Evolutionary conservation across 2,329 filamentous ascomycete species (phyloP).

Genomic region (Botrytis paeoniae): DNA sequence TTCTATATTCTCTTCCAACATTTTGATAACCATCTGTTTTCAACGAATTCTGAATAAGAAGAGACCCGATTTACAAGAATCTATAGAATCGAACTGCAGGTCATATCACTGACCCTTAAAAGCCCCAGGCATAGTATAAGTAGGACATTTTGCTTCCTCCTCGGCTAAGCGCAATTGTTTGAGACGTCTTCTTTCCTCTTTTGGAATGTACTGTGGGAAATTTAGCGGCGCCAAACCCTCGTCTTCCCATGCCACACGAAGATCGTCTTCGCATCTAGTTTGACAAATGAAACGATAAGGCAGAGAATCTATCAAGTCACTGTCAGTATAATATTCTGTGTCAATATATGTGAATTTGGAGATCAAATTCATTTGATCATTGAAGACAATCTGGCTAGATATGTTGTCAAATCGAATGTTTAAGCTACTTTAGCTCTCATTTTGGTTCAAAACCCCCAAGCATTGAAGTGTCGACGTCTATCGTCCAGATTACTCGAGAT

Average conservation of each 20-base stretch:
- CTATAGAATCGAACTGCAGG: background rate
- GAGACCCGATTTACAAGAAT: fast-evolving
- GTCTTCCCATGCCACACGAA: background rate
- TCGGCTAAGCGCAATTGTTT: background rate
- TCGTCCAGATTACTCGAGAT: too few relatives aligned
- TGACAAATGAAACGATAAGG: background rate
- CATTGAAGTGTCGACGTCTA: too few relatives aligned
- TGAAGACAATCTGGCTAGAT: too few relatives aligned
- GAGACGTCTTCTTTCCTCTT: background rate
- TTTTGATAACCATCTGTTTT: fast-evolving
- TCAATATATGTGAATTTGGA: background rate
- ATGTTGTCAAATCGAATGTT: too few relatives aligned
- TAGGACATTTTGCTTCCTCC: background rate
- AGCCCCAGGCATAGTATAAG: constrained; percentile 3
- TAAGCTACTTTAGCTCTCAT: too few relatives aligned
- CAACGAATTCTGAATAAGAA: background rate
- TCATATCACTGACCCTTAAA: background rate
- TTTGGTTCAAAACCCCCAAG: too few relatives aligned
- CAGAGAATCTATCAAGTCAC: background rate
- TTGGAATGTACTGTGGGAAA: background rate
- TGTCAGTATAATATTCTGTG: background rate
- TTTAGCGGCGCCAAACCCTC: background rate
- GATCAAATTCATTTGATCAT: too few relatives aligned
- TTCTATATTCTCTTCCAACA: too few relatives aligned
- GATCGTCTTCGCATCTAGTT: background rate